Evolutionary conservation across 805 yeast genomes (phyloP), one percentile per base, ranked within the genome.

Genomic region (Nakazawaea holstii): DNA sequence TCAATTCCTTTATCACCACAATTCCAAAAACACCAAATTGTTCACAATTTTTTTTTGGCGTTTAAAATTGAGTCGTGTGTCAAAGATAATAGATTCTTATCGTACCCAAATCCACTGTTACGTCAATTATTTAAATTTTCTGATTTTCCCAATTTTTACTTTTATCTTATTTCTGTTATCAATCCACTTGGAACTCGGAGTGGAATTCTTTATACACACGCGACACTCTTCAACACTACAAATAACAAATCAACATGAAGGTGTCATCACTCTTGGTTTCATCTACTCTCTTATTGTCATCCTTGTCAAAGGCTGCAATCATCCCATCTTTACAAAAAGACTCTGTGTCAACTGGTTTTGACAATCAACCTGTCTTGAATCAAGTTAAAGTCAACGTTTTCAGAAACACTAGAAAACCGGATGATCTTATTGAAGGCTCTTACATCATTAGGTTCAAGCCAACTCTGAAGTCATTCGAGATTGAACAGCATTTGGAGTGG

Each of bases 271-370:
- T 20, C 40, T 54, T 63, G 33, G 56, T 58, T 40, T 60, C 61
- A 9, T 38, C 57, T 6, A 49, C 63, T 24, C 45, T 61, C 48
- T 37, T 61, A 33, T 49, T 56, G 10, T 51, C 64, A 8, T 45
- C 59, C 49, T 54, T 60, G n/a, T 74, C 77, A 30, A 60, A 67
- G 48, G 77, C 78, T 17, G 68, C 84, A 58, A 82, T 84, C 50
- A 79, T 84, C 53, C 91, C 91, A 9, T 31, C 49, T 14, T 56
- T 59, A 28, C 52, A 52, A 14, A 52, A 52, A 46, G 37, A 51
- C 27, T 57, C 59, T 15, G 28, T n/a, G 32, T 40, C 50, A 35
- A 40, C 56, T 14, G 14, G 14, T 13, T 17, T 20, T n/a, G 35
- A 40, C n/a, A 27, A 41, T 10, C 44, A 41, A n/a, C 44, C 30